Percentiles rank a stretch among this genome's conserved stretches.
Evolutionary conservation across 2,329 filamentous ascomycete species (phyloP).

Genomic region (Shiraia sp.): DNA sequence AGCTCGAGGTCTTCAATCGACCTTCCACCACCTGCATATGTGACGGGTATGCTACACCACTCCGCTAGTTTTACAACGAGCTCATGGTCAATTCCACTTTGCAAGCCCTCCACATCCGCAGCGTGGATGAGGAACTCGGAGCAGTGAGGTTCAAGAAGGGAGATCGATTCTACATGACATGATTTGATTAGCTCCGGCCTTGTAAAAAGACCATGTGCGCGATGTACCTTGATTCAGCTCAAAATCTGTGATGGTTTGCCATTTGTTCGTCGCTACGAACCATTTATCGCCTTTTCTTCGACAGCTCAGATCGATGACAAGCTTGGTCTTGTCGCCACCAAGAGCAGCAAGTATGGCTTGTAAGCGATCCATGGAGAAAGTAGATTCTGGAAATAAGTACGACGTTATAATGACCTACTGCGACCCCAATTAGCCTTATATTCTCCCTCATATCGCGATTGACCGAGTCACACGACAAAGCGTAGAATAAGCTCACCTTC

Average conservation of each 20-base stretch:
- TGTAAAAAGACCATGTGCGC: not conserved
- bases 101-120: constrained; percentile 93
- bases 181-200: not conserved
- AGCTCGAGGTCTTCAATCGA: constrained; percentile 79
- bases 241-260: constrained; percentile 97
- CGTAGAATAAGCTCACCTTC: constrained; percentile 67
- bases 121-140: constrained; percentile 97
- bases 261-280: constrained; percentile 99
- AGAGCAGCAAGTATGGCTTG: constrained; percentile 74
- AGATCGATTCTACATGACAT: constrained; percentile 71
- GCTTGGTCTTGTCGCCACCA: constrained; percentile 72
- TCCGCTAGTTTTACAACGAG: constrained; percentile 75
- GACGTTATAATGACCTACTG: constrained; percentile 94
- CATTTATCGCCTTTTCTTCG: constrained; percentile 75
- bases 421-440: constrained; percentile 15
- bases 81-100: constrained; percentile 85
- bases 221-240: constrained; percentile 79
- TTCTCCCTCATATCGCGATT: not conserved
- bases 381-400: constrained; percentile 83
- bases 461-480: no score
- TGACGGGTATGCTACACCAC: constrained; percentile 92
- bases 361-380: constrained; percentile 77
- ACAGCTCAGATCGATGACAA: constrained; percentile 95
- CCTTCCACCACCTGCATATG: constrained; percentile 92
- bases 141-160: constrained; percentile 83